Evolutionary conservation across 768 basidiomycete species (phyloP).

Genomic region (Leccinum variicolor): DNA sequence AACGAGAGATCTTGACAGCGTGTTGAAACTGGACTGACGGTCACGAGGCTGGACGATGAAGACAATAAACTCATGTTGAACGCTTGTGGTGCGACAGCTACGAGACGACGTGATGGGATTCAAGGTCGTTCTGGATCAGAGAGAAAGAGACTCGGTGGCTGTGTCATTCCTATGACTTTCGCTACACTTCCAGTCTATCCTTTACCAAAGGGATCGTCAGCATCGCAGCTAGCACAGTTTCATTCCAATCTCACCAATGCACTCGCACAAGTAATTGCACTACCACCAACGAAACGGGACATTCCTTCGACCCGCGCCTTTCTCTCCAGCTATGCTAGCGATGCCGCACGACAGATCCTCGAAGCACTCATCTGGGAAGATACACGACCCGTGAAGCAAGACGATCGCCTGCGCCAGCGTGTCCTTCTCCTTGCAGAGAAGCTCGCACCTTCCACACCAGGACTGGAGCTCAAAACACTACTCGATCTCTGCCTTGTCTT

Average conservation of each 20-base stretch:
- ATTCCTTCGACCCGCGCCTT: conserved; percentile 45
- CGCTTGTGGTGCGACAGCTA: too few relatives aligned
- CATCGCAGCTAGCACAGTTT: conserved; percentile 50
- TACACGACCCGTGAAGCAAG: conserved; percentile 28
- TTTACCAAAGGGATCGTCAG: conserved; percentile 47
- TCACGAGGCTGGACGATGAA: too few relatives aligned
- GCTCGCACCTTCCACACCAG: conserved; percentile 37
- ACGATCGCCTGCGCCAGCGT: conserved; percentile 45
- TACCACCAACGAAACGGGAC: conserved; percentile 48
- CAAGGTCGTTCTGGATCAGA: too few relatives aligned
- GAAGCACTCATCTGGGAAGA: conserved; percentile 59
- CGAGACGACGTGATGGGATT: too few relatives aligned
- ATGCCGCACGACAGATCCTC: conserved; percentile 50
- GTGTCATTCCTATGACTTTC: conserved; percentile 22
- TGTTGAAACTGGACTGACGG: too few relatives aligned
- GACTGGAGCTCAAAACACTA: conserved; percentile 51
- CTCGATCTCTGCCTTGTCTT: conserved; percentile 64
- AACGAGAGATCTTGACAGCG: too few relatives aligned
- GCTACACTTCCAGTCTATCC: conserved; percentile 54
- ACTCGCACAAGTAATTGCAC: conserved; percentile 44
- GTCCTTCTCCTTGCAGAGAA: conserved; percentile 57
- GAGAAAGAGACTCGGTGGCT: neutral
- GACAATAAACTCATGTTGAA: too few relatives aligned
- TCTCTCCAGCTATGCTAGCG: conserved; percentile 54
- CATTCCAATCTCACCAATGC: conserved; percentile 44